A percentile compares a stretch with the other conserved stretches of the same genome.
phyloP scores from a whole-genome alignment of 2,329 filamentous ascomycete species.

The Botrytis pseudocinerea region DNA sequence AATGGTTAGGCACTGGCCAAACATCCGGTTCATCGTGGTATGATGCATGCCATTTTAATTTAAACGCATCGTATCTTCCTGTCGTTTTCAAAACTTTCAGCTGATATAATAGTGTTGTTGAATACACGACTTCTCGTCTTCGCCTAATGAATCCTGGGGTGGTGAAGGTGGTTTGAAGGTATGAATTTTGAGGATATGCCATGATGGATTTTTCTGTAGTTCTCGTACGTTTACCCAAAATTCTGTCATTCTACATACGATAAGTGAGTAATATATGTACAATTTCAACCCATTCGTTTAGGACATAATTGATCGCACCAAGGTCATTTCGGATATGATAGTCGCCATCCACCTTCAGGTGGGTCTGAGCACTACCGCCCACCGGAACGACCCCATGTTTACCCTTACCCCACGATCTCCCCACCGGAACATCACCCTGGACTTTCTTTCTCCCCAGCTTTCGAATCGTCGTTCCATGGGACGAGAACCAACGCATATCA shows the following conservation, averaged over 20 bases:
- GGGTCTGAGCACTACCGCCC: background rate
- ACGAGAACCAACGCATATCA: background rate
- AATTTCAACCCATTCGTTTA: background rate
- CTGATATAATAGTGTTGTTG: slow-evolving; percentile 51
- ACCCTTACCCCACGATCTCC: slow-evolving; percentile 11
- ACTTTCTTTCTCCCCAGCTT: background rate
- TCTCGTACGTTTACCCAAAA: background rate
- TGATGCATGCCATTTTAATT: slow-evolving; percentile 55
- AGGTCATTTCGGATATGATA: background rate
- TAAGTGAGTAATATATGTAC: background rate
- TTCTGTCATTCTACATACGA: background rate
- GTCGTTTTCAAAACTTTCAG: slow-evolving; percentile 54
- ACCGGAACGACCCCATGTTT: background rate
- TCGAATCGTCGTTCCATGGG: background rate
- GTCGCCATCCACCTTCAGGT: background rate
- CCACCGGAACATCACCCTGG: background rate
- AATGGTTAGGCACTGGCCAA: slow-evolving; percentile 58
- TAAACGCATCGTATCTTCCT: slow-evolving; percentile 59
- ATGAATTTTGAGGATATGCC: slow-evolving; percentile 48
- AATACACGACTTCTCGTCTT: slow-evolving; percentile 46
- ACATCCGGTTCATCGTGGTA: slow-evolving; percentile 52
- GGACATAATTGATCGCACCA: background rate
- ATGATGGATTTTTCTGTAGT: slow-evolving; percentile 29
- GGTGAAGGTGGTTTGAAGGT: slow-evolving; percentile 41
- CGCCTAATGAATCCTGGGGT: slow-evolving; percentile 41